phyloP scores from a whole-genome alignment of 176 grass and related monocot genomes.

The Ensete glaucum region DNA sequence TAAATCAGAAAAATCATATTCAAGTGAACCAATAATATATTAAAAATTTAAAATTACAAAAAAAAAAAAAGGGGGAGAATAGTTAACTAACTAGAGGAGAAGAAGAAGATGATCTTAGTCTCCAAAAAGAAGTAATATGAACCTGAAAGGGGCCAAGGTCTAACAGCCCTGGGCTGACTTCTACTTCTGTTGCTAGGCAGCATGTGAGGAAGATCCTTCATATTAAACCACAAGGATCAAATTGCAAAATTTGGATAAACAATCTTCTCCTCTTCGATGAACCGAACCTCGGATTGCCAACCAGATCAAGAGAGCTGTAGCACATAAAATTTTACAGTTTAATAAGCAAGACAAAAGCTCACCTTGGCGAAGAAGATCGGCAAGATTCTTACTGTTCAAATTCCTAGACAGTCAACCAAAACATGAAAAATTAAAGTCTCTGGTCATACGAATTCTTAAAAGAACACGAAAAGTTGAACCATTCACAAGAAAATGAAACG shows the following conservation, averaged over 20 bases:
- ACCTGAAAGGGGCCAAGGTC: constrained; percentile 31
- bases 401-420: too few relatives aligned
- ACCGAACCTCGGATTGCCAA: background rate
- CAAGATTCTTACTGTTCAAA: background rate
- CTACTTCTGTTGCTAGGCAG: constrained; percentile 58
- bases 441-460: too few relatives aligned
- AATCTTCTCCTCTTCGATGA: background rate
- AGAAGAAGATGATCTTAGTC: background rate
- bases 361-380: background rate
- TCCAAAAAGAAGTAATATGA: constrained; percentile 29
- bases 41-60: background rate
- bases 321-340: background rate
- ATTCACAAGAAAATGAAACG: too few relatives aligned
- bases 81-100: background rate
- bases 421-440: too few relatives aligned
- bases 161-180: constrained; percentile 64
- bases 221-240: constrained; percentile 16
- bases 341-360: background rate
- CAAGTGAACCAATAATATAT: background rate
- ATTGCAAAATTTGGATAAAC: background rate
- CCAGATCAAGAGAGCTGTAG: background rate
- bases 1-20: background rate
- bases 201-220: constrained; percentile 62
- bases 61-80: background rate
- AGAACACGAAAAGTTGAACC: too few relatives aligned